These are phyloP conservation scores for Talaromyces atroroseus DNA, from an alignment of 2,329 filamentous ascomycete species.

Conservation along the genomic window DNA sequence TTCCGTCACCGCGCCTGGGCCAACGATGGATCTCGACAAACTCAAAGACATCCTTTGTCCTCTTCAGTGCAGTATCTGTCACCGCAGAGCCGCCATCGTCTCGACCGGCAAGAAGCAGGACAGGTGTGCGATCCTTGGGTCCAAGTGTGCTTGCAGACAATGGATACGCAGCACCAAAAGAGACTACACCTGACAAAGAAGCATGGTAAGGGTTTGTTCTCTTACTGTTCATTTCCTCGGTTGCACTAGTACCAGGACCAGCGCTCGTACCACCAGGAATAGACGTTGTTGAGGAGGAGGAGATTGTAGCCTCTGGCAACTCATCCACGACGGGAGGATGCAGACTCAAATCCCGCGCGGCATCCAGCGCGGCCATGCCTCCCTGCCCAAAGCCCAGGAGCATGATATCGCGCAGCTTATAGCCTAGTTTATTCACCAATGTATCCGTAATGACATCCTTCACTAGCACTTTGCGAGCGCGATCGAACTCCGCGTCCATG, in stretches of 20 bases:
- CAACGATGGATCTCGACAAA: constrained; percentile 65
- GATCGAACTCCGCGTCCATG: constrained; percentile 56
- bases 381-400: constrained; percentile 65
- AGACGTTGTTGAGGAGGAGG: not conserved
- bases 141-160: constrained; percentile 26
- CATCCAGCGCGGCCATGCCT: constrained; percentile 56
- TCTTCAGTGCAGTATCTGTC: constrained; percentile 58
- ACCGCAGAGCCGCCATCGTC: constrained; percentile 43
- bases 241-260: not conserved
- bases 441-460: constrained; percentile 48
- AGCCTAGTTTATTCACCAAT: constrained; percentile 54
- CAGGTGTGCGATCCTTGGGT: constrained; percentile 35
- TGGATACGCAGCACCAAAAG: constrained; percentile 39
- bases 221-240: not conserved
- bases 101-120: constrained; percentile 38
- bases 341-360: constrained; percentile 43
- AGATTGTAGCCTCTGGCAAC: constrained; percentile 1
- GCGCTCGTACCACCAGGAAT: not conserved
- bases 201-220: constrained; percentile 14
- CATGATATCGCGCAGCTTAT: constrained; percentile 55
- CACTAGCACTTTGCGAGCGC: constrained; percentile 44
- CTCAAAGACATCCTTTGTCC: constrained; percentile 60
- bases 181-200: constrained; percentile 36
- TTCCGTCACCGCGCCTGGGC: constrained; percentile 65
- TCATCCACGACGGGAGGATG: constrained; percentile 7